Conservation (phyloP, 768 basidiomycete species). For the Russula olivacea region DNA sequence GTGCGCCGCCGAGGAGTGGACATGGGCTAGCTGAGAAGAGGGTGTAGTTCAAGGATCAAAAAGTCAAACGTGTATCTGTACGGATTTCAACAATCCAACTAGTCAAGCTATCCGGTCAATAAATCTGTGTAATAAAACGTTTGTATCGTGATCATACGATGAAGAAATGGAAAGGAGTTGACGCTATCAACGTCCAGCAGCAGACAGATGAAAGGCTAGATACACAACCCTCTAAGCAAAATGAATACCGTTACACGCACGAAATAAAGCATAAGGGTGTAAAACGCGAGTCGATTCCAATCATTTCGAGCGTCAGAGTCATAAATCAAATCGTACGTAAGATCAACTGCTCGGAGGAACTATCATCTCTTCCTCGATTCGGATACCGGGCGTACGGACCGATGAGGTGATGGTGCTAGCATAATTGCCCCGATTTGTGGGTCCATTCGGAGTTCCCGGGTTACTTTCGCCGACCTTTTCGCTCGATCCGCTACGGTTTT, state of each 20-base stretch:
- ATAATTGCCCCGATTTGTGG: neutral
- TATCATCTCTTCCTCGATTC: conserved; percentile 32
- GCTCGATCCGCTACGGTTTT: neutral
- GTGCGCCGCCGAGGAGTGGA: neutral
- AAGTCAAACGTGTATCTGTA: conserved; percentile 38
- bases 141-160: neutral
- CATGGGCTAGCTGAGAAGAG: conserved; percentile 14
- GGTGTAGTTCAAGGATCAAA: conserved; percentile 9
- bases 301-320: neutral
- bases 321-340: neutral
- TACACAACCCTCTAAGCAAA: neutral
- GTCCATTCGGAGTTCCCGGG: neutral
- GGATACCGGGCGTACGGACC: conserved; percentile 21
- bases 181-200: neutral
- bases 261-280: neutral
- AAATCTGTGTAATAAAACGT: conserved; percentile 4
- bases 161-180: neutral
- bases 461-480: conserved; percentile 3
- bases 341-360: conserved; percentile 26
- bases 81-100: conserved; percentile 79
- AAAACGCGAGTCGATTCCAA: neutral
- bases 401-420: conserved; percentile 4
- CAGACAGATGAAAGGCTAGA: neutral
- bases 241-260: neutral
- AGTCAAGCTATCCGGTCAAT: conserved; percentile 16